Base-by-base conservation (phyloP, 2,329 filamentous ascomycete species). In the Chaetomiaceae sp. region DNA sequence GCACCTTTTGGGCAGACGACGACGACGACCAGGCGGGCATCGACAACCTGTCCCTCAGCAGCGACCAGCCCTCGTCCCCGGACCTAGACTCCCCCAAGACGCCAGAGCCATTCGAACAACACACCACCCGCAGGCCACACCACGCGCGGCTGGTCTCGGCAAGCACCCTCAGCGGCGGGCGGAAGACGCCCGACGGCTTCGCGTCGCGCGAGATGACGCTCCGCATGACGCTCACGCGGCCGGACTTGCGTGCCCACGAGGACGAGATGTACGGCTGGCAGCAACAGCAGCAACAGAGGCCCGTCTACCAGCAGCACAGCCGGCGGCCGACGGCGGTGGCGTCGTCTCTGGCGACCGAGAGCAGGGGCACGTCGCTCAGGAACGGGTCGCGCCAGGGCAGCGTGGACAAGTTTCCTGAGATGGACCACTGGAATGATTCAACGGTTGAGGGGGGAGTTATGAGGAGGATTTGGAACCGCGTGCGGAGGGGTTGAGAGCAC, bases 161-260 rank as follows among this genome's bases (percentile, higher is more conserved):
- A 31, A 56, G 57, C 17, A 44, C 43, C 1, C 17, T 43, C 20
- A 38, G 36, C 33, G 17, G 36, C 48, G 62, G 65, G 33, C 57
- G 63, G 53, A 71, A 71, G 56, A 61, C 63, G n/a, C 65, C 71
- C 4, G 68, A 67, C 9, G 40, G 31, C 2, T 73, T 78, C 0
- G 77, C 79, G 31, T 86, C 82, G 51, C 81, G 91, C 31, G 91
- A 97, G 69, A 96, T 96, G 91, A 97, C 94, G 3, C 73, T 97
- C 45, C 88, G 91, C 45, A 95, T 97, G 91, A 97, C 92, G 0
- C 79, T 97, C 51, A 97, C 94, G 3, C 79, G 91, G 43, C 89
- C 91, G 0, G 92, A 97, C 66, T 78, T 97, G 44, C 84, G 91
- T 38, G 85, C 85, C 4, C 78, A 85, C 58, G 87, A 92, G 57